Evolutionary conservation across 306 rosid species (phyloP).

Genomic region (Trichosanthes truncata): DNA sequence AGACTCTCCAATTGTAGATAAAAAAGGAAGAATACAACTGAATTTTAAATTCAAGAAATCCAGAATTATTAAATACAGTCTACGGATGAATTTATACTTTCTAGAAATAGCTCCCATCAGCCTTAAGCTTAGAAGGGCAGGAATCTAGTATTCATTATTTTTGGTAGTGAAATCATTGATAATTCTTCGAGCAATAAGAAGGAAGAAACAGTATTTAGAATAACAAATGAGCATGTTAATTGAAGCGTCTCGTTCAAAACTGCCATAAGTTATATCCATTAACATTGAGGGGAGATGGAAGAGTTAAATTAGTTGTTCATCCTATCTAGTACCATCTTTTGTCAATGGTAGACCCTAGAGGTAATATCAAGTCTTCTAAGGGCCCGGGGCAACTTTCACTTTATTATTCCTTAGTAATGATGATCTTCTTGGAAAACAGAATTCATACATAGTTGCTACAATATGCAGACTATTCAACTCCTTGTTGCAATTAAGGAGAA

Average conservation of each 20-base stretch:
- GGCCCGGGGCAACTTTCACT: neutral
- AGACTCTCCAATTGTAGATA: too few relatives aligned
- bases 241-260: neutral
- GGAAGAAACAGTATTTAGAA: neutral
- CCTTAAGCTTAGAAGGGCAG: neutral
- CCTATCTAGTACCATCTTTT: neutral
- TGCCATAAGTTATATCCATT: neutral
- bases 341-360: neutral
- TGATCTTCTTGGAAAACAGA: neutral
- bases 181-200: neutral
- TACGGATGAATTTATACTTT: neutral
- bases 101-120: neutral
- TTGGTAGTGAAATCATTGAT: neutral
- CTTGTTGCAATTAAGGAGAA: neutral
- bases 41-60: neutral
- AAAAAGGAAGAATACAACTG: too few relatives aligned
- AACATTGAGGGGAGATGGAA: neutral
- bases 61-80: neutral
- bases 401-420: neutral
- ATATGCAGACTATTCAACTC: neutral
- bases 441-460: neutral
- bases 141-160: neutral
- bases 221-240: neutral
- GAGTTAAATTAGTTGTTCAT: neutral
- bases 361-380: neutral